Conservation (phyloP, 768 basidiomycete genomes). For the Hemileccinum rubropunctum region DNA sequence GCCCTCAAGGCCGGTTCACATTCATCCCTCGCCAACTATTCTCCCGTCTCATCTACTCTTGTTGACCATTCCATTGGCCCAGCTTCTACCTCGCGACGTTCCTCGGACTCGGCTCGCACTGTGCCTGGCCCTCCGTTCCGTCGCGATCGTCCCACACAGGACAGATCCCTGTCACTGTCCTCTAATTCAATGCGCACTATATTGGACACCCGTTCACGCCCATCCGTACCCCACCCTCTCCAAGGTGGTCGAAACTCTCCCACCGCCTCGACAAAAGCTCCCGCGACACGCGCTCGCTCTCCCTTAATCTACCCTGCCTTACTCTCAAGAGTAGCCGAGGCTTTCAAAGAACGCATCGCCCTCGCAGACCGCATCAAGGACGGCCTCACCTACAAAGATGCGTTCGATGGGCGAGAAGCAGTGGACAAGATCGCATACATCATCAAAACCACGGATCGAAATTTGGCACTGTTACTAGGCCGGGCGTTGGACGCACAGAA, state of each 20-base stretch:
- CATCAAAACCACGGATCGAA: slow-evolving; percentile 97
- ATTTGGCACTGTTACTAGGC: slow-evolving; percentile 91
- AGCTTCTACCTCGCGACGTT: slow-evolving; percentile 45
- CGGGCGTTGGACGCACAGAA: slow-evolving; percentile 96
- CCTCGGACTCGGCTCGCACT: slow-evolving; percentile 68
- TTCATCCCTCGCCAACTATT: slow-evolving; percentile 41
- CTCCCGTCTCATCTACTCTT: slow-evolving; percentile 42
- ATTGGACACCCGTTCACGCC: slow-evolving; percentile 37
- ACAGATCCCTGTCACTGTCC: slow-evolving; percentile 80
- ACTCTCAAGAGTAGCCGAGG: slow-evolving; percentile 90
- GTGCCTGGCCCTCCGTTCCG: slow-evolving; percentile 51
- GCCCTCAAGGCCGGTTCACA: slow-evolving; percentile 39
- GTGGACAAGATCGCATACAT: slow-evolving; percentile 97
- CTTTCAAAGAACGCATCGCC: slow-evolving; percentile 80
- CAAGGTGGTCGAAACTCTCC: slow-evolving; percentile 41
- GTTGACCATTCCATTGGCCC: slow-evolving; percentile 32
- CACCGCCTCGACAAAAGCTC: slow-evolving; percentile 34
- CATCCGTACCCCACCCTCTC: slow-evolving; percentile 31
- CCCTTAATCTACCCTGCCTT: slow-evolving; percentile 94
- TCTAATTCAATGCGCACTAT: slow-evolving; percentile 48
- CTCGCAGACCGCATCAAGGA: slow-evolving; percentile 86
- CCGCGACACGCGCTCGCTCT: slow-evolving; percentile 44
- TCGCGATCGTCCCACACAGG: slow-evolving; percentile 59
- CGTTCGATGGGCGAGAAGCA: slow-evolving; percentile 96
- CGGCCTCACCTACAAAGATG: slow-evolving; percentile 92